Evolutionary conservation across 176 grass and related monocot species (phyloP).

Genomic region (Oryza glaberrima): DNA sequence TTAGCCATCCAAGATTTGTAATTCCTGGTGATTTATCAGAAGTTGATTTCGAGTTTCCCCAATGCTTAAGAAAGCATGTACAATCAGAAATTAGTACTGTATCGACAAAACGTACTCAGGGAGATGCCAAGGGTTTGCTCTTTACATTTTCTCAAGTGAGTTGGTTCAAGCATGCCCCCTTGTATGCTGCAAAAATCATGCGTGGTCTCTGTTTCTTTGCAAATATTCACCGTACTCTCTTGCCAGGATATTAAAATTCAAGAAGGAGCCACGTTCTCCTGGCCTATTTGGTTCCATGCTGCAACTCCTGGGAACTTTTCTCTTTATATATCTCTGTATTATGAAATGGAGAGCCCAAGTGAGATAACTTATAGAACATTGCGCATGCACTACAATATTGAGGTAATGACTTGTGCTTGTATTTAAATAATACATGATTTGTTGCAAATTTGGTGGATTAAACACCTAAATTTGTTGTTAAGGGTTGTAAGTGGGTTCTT

Average conservation of each 20-base stretch:
- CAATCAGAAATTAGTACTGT: constrained; percentile 46
- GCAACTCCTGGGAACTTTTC: constrained; percentile 69
- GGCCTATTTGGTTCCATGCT: constrained; percentile 99
- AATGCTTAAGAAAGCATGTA: constrained; percentile 61
- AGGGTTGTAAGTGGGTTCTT: background rate
- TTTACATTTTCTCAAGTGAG: constrained; percentile 93
- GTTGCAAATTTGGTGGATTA: background rate
- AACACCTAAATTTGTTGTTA: background rate
- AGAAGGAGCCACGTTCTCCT: constrained; percentile 67
- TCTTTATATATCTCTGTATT: constrained; percentile 87
- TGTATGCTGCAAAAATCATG: constrained; percentile 13
- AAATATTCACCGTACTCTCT: constrained; percentile 38
- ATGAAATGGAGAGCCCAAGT: constrained; percentile 83
- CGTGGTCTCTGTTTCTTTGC: constrained; percentile 8
- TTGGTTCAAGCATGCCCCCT: constrained; percentile 27
- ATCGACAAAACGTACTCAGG: constrained; percentile 35
- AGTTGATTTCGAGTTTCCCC: constrained; percentile 57
- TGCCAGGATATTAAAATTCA: constrained; percentile 70
- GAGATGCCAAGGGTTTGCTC: constrained; percentile 53
- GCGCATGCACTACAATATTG: constrained; percentile 75
- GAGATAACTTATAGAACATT: constrained; percentile 91
- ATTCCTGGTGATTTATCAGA: constrained; percentile 63
- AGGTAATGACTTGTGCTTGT: constrained; percentile 48
- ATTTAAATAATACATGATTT: constrained; percentile 18
- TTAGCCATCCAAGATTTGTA: constrained; percentile 85